Conservation (phyloP, 345 rosid species). For the Raphanus raphanistrum region DNA sequence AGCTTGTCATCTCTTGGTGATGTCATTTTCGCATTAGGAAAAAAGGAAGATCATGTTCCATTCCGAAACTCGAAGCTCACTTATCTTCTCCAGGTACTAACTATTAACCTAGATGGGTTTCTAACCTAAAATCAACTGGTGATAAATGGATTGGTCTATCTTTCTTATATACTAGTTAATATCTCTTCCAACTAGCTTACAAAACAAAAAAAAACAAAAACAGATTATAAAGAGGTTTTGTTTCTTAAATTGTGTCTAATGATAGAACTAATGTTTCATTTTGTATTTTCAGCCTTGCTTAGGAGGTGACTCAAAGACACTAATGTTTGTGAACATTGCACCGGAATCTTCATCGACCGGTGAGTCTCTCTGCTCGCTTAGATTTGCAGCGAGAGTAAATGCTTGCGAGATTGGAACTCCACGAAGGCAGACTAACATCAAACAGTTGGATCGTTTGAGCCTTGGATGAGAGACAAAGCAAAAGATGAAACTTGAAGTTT, state of each 20-base stretch:
- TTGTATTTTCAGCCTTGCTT: slow-evolving; percentile 75
- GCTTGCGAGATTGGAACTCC: slow-evolving; percentile 99
- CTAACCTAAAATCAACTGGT: too few relatives aligned
- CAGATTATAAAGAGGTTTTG: not conserved
- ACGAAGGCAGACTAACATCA: slow-evolving; percentile 61
- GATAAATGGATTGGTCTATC: too few relatives aligned
- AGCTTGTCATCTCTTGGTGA: slow-evolving; percentile 88
- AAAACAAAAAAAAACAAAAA: not conserved
- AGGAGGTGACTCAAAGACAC: slow-evolving; percentile 91
- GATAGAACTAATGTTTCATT: not conserved
- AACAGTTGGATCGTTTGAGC: slow-evolving; percentile 70
- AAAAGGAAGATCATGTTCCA: slow-evolving; percentile 92
- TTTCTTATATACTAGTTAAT: too few relatives aligned
- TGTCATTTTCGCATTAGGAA: slow-evolving; percentile 88
- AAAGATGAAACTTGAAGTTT: slow-evolving; percentile 13
- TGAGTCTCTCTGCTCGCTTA: slow-evolving; percentile 91
- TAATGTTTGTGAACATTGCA: slow-evolving; percentile 91
- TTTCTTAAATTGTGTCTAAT: slow-evolving; percentile 29
- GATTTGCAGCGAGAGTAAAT: slow-evolving; percentile 96
- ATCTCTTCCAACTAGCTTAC: not conserved
- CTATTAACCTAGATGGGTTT: not conserved
- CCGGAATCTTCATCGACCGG: slow-evolving; percentile 80
- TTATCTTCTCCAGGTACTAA: slow-evolving; percentile 91
- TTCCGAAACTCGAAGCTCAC: slow-evolving; percentile 94
- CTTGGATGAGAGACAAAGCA: slow-evolving; percentile 47